A percentile compares a stretch with the other conserved stretches of the same genome.
These are phyloP conservation scores for Alternaria sp. DNA, from an alignment of 2,329 filamentous ascomycete species.

Conservation along the genomic window DNA sequence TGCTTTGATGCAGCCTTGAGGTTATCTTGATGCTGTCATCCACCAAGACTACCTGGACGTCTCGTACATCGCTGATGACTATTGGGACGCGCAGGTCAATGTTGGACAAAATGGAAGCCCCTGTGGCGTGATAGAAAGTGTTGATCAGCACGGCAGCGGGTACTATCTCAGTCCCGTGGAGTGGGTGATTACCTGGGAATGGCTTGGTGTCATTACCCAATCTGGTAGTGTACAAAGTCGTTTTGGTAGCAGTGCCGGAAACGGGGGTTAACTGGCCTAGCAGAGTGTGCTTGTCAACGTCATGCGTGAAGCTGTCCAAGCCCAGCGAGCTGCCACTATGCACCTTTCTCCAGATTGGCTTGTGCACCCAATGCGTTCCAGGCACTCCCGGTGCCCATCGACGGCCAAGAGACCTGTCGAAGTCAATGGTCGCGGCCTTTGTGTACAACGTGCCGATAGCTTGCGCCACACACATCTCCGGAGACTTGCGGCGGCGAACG, in stretches of 20 bases:
- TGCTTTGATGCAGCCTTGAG: not conserved
- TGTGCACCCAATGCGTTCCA: slow-evolving; percentile 32
- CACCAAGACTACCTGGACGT: not conserved
- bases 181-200: not conserved
- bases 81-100: not conserved
- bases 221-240: not conserved
- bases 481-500: not conserved
- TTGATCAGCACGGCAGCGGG: not conserved
- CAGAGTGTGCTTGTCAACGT: slow-evolving; percentile 46
- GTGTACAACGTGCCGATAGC: not conserved
- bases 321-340: not conserved
- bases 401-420: not conserved
- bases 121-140: not conserved
- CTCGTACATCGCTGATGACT: not conserved
- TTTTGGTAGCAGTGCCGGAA: not conserved
- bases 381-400: slow-evolving; percentile 15
- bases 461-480: not conserved
- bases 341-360: slow-evolving; percentile 22
- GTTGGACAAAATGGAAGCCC: not conserved
- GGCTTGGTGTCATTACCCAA: not conserved
- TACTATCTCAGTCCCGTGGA: not conserved
- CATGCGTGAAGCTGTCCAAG: slow-evolving; percentile 6
- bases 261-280: slow-evolving; percentile 34
- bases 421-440: not conserved
- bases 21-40: not conserved